A percentile compares a stretch with the other conserved stretches of the same genome.
Conservation (phyloP, 1,284 basidiomycete species). For the Coriolopsis trogii region DNA sequence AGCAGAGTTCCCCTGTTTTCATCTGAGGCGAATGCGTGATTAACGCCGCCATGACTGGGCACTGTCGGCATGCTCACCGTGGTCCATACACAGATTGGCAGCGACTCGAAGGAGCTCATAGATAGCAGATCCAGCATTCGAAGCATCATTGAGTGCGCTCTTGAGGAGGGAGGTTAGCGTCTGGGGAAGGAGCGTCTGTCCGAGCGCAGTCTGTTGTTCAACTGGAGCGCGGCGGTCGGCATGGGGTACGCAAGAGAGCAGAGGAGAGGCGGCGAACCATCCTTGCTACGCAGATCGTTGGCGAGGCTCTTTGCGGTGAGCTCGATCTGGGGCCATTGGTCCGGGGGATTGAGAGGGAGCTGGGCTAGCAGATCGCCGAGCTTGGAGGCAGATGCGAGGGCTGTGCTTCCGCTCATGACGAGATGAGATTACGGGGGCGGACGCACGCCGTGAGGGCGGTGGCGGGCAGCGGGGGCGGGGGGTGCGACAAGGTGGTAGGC, state of each 20-base stretch:
- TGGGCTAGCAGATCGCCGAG: constrained; percentile 37
- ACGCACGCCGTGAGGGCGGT: background rate
- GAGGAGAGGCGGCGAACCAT: constrained; percentile 34
- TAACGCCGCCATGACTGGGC: constrained; percentile 14
- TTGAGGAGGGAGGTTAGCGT: constrained; percentile 63
- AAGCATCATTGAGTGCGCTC: constrained; percentile 50
- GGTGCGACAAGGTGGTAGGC: constrained; percentile 5
- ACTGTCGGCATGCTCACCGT: constrained; percentile 48
- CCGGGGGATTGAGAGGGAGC: constrained; percentile 35
- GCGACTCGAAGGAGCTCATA: constrained; percentile 74
- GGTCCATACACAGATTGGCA: constrained; percentile 82
- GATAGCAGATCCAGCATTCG: constrained; percentile 52
- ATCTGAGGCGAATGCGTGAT: constrained; percentile 34
- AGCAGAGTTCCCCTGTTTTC: constrained; percentile 71
- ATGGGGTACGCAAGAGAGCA: constrained; percentile 19
- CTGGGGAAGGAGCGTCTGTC: constrained; percentile 63
- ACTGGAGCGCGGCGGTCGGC: constrained; percentile 40
- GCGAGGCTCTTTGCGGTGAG: constrained; percentile 58
- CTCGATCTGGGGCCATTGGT: constrained; percentile 57
- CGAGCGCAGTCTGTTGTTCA: constrained; percentile 72
- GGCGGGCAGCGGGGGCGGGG: background rate
- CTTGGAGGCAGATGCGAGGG: constrained; percentile 33
- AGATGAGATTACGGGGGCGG: no score
- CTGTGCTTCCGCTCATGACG: constrained; percentile 27
- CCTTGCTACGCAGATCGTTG: constrained; percentile 59